Evolutionary conservation across 768 basidiomycete genomes (phyloP), one percentile per base, ranked within the genome.

Genomic region (Amyloporia xantha): DNA sequence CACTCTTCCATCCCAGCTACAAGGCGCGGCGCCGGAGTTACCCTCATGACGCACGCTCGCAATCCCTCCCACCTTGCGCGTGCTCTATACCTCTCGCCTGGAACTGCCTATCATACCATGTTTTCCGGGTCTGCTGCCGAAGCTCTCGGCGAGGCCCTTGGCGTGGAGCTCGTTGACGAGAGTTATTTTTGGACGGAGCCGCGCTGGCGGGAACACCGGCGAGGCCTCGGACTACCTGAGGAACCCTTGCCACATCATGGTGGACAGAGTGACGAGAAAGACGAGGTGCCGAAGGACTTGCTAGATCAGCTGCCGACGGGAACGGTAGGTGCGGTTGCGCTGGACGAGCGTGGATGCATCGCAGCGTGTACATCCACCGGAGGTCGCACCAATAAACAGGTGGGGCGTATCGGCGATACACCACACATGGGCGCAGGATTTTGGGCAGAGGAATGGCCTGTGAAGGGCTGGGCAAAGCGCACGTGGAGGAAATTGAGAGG

Each of bases 301-400:
- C 66, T 86, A 6, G 83, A 86, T 61, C 64, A 74, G 54, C 68
- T 79, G 52, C 85, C 90, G 3, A 83, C 67, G 13, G 90, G 89
- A 10, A 92, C 89, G 0, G 88, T 92, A 9, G 90, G 90, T 17
- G 90, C 90, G 1, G 87, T 92, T 6, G 88, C 86, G 4, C 68
- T 91, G 26, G 90, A 91, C 59, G 56, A 73, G 5, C 69, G 79
- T 20, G 89, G 89, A 0, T 89, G 87, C 58, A 81, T 91, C 50
- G 78, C 82, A 1, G 67, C 73, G 2, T 68, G 82, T 15, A 91
- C 90, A 1, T 90, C 88, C 1, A 92, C 89, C 0, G 90, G 90
- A 28, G 89, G 90, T 1, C 71, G 69, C 41, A 91, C 87, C 30
- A 92, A 92, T 66, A 92, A 92, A 63, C 72, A 89, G 7, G 83